phyloP scores from a whole-genome alignment of 2,329 filamentous ascomycete species.

The Fusarium buxicola region DNA sequence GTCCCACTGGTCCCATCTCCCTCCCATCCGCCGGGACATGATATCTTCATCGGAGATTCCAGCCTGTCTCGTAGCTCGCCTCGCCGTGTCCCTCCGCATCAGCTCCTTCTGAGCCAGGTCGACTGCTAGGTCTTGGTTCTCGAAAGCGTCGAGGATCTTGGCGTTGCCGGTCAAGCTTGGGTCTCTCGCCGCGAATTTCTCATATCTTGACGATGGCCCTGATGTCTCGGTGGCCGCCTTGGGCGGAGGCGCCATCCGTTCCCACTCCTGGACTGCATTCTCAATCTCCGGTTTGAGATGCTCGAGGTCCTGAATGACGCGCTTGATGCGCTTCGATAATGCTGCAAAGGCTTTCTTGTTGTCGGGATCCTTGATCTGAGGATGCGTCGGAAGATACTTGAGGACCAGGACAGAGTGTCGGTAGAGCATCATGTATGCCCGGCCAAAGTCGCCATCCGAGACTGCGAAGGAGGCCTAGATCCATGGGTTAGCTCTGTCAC shows the following conservation, averaged over 20 bases:
- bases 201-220: constrained; percentile 52
- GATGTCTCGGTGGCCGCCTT: constrained; percentile 37
- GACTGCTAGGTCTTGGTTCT: constrained; percentile 81
- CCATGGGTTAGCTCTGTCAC: constrained; percentile 33
- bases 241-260: constrained; percentile 61
- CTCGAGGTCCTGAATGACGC: constrained; percentile 78
- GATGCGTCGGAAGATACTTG: constrained; percentile 79
- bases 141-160: constrained; percentile 74
- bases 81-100: constrained; percentile 71
- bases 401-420: constrained; percentile 89
- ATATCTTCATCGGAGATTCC: constrained; percentile 69
- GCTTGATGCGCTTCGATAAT: constrained; percentile 61
- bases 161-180: constrained; percentile 69
- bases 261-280: constrained; percentile 75
- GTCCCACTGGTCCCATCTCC: constrained; percentile 59
- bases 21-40: constrained; percentile 61
- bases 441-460: constrained; percentile 84
- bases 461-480: constrained; percentile 84
- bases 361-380: constrained; percentile 75
- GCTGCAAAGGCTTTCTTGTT: constrained; percentile 71
- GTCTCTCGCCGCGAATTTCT: constrained; percentile 66
- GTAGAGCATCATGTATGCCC: constrained; percentile 92
- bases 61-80: constrained; percentile 67
- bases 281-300: constrained; percentile 82
- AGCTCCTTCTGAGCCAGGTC: constrained; percentile 80